Conservation (phyloP, 2,329 filamentous ascomycete genomes). For the Colletotrichum orbiculare region DNA sequence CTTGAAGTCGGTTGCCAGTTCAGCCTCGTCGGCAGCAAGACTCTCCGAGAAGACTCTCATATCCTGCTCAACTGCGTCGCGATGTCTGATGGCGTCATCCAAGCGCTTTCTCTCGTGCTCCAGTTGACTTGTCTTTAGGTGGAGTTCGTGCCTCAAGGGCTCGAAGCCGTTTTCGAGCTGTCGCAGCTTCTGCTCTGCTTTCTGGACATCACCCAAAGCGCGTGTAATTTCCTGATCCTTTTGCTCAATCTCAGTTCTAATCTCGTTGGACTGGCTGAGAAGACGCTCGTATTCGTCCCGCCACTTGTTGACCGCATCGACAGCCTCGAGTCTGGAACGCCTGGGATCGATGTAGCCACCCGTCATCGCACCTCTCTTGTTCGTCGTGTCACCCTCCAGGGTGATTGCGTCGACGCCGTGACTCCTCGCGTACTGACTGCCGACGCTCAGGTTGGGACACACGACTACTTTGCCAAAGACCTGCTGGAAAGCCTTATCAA, state of each 20-base stretch:
- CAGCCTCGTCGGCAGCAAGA: conserved; percentile 80
- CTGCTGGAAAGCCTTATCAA: conserved; percentile 89
- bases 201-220: conserved; percentile 85
- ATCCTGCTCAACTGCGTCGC: conserved; percentile 77
- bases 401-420: conserved; percentile 95
- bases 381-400: conserved; percentile 91
- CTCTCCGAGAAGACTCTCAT: conserved; percentile 82
- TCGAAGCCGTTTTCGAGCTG: conserved; percentile 86
- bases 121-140: conserved; percentile 78
- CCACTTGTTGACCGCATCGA: conserved; percentile 79
- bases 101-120: conserved; percentile 79
- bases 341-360: conserved; percentile 92
- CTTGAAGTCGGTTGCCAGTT: conserved; percentile 89
- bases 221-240: conserved; percentile 91
- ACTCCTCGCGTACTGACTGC: conserved; percentile 89
- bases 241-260: conserved; percentile 76
- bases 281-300: conserved; percentile 79
- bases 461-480: conserved; percentile 97
- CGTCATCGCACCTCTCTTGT: conserved; percentile 94
- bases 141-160: conserved; percentile 80
- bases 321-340: conserved; percentile 86
- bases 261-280: conserved; percentile 70
- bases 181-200: conserved; percentile 80
- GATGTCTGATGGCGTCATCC: conserved; percentile 72
- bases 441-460: conserved; percentile 88